These are phyloP conservation scores for Brassica hybrid DNA, from an alignment of 441 rosid genomes.

Conservation along the genomic window DNA sequence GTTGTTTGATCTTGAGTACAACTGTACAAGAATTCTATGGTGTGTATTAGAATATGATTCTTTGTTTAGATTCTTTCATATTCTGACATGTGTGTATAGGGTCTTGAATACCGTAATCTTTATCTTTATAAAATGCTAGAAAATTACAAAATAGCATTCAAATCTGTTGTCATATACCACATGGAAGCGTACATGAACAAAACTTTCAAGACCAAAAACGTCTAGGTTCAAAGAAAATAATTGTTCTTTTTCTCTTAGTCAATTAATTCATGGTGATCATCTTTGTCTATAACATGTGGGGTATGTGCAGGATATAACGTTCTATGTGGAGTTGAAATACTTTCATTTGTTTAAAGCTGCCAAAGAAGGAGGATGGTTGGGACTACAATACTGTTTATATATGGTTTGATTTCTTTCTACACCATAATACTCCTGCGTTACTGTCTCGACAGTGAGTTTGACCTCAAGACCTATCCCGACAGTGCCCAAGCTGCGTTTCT, in stretches of 20 bases:
- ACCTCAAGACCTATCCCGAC: no score
- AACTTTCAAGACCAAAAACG: not conserved
- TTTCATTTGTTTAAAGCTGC: conserved; percentile 85
- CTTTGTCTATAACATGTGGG: conserved; percentile 20
- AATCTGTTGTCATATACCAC: no score
- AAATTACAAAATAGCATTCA: no score
- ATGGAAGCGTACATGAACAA: no score
- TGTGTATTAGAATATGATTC: not conserved
- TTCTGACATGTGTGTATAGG: not conserved
- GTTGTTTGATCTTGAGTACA: not conserved
- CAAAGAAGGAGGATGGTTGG: conserved; percentile 80
- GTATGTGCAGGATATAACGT: conserved; percentile 77
- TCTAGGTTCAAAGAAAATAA: conserved; percentile 36
- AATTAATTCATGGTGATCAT: not conserved
- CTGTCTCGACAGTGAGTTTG: no score
- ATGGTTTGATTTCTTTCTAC: conserved; percentile 69
- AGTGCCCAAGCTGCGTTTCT: no score
- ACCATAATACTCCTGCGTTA: no score
- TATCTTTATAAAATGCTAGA: no score
- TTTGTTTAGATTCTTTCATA: not conserved
- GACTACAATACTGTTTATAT: conserved; percentile 57
- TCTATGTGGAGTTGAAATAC: conserved; percentile 89
- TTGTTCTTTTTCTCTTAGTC: not conserved
- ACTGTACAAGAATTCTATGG: not conserved
- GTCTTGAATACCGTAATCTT: not conserved